These are phyloP conservation scores for Ogataea kodamae DNA, from an alignment of 805 yeast genomes.

Conservation along the genomic window DNA sequence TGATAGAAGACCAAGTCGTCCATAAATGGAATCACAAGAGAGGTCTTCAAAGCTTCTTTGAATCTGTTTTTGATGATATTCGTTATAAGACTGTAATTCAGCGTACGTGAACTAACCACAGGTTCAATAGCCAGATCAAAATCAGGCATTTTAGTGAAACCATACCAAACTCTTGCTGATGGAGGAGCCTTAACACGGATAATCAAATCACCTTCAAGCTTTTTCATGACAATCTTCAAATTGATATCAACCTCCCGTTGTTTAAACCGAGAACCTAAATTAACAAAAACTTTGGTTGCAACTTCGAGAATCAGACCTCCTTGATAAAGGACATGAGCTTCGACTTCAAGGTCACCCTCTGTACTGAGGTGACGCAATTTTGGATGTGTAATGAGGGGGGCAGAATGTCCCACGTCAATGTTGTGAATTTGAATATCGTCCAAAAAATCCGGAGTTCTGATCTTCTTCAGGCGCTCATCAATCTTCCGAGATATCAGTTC, in stretches of 20 bases:
- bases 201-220: conserved; percentile 69
- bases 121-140: conserved; percentile 81
- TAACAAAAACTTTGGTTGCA: conserved; percentile 74
- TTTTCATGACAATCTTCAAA: conserved; percentile 63
- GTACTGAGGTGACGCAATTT: conserved; percentile 65
- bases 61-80: conserved; percentile 75
- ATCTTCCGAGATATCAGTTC: conserved; percentile 55
- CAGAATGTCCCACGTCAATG: conserved; percentile 71
- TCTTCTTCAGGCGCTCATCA: conserved; percentile 68
- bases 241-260: conserved; percentile 71
- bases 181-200: conserved; percentile 85
- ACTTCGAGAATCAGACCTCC: conserved; percentile 78
- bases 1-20: conserved; percentile 77
- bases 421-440: conserved; percentile 75
- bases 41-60: conserved; percentile 72
- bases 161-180: conserved; percentile 85
- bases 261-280: conserved; percentile 70
- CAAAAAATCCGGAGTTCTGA: conserved; percentile 82
- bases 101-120: conserved; percentile 77
- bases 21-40: conserved; percentile 82
- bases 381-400: conserved; percentile 78
- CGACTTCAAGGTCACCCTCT: conserved; percentile 69
- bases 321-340: conserved; percentile 59
- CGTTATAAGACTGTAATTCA: conserved; percentile 75
- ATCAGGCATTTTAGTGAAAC: conserved; percentile 75